Conservation (phyloP, 1,284 basidiomycete species). For the Lignosus rhinocerotis region DNA sequence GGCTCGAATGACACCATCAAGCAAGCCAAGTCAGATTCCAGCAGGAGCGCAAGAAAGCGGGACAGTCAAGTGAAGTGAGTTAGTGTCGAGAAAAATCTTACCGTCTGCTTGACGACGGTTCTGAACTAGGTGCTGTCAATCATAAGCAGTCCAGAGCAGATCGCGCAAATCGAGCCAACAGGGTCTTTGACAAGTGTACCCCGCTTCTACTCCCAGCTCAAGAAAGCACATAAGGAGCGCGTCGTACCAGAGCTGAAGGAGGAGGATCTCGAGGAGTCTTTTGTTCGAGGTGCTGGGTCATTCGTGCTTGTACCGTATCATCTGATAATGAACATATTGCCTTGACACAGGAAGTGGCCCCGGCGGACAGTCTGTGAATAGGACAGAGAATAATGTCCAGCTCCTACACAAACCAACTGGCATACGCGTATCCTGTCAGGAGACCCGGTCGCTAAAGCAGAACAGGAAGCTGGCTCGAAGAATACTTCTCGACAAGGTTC, state of each 20-base stretch:
- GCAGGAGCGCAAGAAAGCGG: slow-evolving; percentile 45
- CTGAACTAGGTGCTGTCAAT: slow-evolving; percentile 33
- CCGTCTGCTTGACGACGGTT: slow-evolving; percentile 18
- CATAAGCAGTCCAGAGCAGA: slow-evolving; percentile 33
- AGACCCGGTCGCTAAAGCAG: slow-evolving; percentile 70
- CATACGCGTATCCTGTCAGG: slow-evolving; percentile 75
- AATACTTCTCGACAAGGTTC: slow-evolving; percentile 68
- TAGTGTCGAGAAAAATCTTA: background rate
- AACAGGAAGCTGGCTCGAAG: slow-evolving; percentile 74
- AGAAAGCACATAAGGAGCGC: slow-evolving; percentile 63
- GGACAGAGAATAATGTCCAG: slow-evolving; percentile 83
- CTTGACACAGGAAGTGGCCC: slow-evolving; percentile 68
- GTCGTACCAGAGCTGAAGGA: slow-evolving; percentile 66
- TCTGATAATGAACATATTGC: slow-evolving; percentile 19
- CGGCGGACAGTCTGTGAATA: slow-evolving; percentile 85
- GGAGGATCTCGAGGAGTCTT: slow-evolving; percentile 72
- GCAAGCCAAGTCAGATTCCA: slow-evolving; percentile 45
- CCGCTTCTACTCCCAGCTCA: slow-evolving; percentile 65
- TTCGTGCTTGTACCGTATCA: slow-evolving; percentile 15
- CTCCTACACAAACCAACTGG: slow-evolving; percentile 78
- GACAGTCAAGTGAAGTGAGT: slow-evolving; percentile 28
- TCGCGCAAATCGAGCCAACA: slow-evolving; percentile 17
- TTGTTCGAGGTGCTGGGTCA: slow-evolving; percentile 62
- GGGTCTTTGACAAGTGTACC: slow-evolving; percentile 40
- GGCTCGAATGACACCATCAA: slow-evolving; percentile 75